A percentile compares a stretch with the other conserved stretches of the same genome.
These are phyloP conservation scores for Clathrospora elynae DNA, from an alignment of 2,329 filamentous ascomycete species.

Conservation along the genomic window DNA sequence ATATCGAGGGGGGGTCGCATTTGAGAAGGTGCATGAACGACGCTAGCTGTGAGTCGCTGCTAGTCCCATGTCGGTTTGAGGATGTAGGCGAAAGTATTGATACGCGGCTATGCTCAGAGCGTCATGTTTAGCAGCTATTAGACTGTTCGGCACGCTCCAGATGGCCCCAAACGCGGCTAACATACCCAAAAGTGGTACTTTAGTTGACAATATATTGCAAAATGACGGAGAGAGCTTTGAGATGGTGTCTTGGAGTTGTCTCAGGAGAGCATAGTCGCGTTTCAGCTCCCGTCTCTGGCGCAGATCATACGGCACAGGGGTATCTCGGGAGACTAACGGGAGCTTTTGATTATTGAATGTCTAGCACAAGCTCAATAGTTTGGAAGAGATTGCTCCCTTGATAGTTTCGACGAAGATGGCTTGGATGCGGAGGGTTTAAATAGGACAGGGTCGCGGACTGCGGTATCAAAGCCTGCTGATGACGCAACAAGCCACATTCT, in stretches of 20 bases:
- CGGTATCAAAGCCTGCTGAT: conserved; percentile 8
- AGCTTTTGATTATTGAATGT: conserved; percentile 20
- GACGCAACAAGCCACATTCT: conserved; percentile 24
- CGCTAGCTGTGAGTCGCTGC: conserved; percentile 43
- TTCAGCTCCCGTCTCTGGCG: conserved; percentile 42
- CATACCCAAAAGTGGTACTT: conserved; percentile 22
- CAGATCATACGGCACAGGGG: conserved; percentile 38
- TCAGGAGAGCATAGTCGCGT: conserved; percentile 39
- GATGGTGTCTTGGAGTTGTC: conserved; percentile 43
- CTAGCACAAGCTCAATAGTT: conserved; percentile 3
- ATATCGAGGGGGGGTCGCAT: conserved; percentile 38
- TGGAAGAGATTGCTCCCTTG: conserved; percentile 8
- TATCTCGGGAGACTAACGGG: conserved; percentile 27
- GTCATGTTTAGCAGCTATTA: conserved; percentile 36
- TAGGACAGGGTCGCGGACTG: conserved; percentile 13
- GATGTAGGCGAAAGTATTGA: conserved; percentile 27
- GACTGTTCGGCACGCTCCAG: conserved; percentile 15
- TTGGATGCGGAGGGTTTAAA: not conserved
- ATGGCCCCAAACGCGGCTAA: conserved; percentile 23
- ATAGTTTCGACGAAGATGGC: conserved; percentile 26
- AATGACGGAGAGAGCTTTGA: conserved; percentile 30
- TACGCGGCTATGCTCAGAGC: conserved; percentile 22
- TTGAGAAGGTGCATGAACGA: conserved; percentile 47
- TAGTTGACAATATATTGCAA: conserved; percentile 24
- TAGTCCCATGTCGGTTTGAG: conserved; percentile 48